A percentile compares a stretch with the other conserved stretches of the same genome.
Conservation (phyloP, 495 filamentous ascomycete species). For the Hapsidospora chrysogenum region DNA sequence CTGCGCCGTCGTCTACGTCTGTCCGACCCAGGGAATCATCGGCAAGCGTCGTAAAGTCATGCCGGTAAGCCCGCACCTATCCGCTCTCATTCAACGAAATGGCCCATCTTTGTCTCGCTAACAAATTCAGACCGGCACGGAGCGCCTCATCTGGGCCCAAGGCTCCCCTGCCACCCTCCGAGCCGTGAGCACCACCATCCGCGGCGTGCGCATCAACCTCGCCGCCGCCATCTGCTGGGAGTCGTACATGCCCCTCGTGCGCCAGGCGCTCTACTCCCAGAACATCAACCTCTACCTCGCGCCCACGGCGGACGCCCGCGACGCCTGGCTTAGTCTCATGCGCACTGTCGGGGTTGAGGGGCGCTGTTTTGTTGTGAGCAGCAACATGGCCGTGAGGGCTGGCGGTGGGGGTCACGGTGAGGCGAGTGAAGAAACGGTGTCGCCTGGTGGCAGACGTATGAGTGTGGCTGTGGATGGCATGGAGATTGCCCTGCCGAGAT, state of each 20-base stretch:
- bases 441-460: neutral
- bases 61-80: conserved; percentile 47
- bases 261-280: conserved; percentile 59
- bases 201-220: conserved; percentile 58
- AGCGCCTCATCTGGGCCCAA: conserved; percentile 80
- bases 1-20: conserved; percentile 71
- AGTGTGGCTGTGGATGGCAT: conserved; percentile 10
- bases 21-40: conserved; percentile 49
- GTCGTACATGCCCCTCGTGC: conserved; percentile 84
- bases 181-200: conserved; percentile 67
- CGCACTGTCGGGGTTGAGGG: conserved; percentile 68
- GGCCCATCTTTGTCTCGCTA: neutral
- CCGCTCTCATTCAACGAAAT: neutral
- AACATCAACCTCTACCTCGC: conserved; percentile 89
- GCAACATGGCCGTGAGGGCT: conserved; percentile 59
- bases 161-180: conserved; percentile 66
- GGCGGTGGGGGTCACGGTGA: neutral
- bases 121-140: conserved; percentile 47
- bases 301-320: conserved; percentile 73
- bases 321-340: conserved; percentile 73
- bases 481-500: conserved; percentile 11
- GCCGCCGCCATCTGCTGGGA: conserved; percentile 94
- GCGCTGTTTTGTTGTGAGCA: conserved; percentile 69
- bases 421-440: neutral
- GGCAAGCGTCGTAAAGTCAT: conserved; percentile 93